Evolutionary conservation across 176 grass and related monocot species (phyloP).

Genomic region (Leersia perrieri): DNA sequence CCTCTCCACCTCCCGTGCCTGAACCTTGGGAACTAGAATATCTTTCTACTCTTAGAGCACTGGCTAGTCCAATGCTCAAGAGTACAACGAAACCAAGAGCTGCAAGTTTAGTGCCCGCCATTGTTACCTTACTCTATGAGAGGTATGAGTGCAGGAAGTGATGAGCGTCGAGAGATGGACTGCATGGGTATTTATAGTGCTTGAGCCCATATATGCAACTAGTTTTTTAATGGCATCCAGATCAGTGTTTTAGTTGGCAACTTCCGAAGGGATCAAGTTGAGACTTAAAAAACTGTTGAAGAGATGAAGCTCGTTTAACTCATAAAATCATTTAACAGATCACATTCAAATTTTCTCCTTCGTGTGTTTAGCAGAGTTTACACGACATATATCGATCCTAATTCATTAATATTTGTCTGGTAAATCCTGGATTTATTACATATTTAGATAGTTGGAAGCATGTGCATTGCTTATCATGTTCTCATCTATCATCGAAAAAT

Average conservation of each 20-base stretch:
- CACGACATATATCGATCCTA: no score
- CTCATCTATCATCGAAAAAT: no score
- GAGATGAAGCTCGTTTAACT: neutral
- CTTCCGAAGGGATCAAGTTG: neutral
- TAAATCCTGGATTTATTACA: no score
- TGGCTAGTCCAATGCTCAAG: constrained; percentile 31
- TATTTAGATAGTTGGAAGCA: no score
- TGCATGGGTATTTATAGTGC: constrained; percentile 26
- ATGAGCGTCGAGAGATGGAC: neutral
- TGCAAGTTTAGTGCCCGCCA: constrained; percentile 33
- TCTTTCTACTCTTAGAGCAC: constrained; percentile 30
- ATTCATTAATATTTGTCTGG: no score
- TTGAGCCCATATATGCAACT: neutral
- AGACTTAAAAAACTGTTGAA: neutral
- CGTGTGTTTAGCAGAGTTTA: no score
- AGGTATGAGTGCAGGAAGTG: neutral
- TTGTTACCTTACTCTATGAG: neutral
- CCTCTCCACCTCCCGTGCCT: neutral
- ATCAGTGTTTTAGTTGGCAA: neutral
- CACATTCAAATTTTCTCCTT: no score
- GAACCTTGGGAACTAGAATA: constrained; percentile 25
- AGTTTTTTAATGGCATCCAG: neutral
- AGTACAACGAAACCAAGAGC: constrained; percentile 35
- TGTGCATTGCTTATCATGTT: neutral
- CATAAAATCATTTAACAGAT: neutral